A percentile compares a stretch with the other conserved stretches of the same genome.
These are phyloP conservation scores for Sphagnum magellanicum DNA, from an alignment of 228 moss, liverwort and hornwort genomes.

Conservation along the genomic window DNA sequence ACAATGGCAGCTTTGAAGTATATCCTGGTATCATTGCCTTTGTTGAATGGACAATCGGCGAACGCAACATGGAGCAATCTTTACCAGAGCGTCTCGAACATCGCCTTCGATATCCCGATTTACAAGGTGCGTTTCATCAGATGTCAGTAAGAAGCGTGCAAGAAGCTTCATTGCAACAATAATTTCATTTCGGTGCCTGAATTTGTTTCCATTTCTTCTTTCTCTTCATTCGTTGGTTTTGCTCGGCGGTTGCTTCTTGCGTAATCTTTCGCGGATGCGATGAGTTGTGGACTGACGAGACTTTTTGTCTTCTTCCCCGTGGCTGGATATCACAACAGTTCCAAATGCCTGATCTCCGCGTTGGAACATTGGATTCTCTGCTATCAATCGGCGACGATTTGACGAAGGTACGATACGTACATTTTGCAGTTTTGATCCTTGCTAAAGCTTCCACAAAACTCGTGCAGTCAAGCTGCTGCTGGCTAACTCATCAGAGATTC, in stretches of 20 bases:
- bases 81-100: conserved; percentile 52
- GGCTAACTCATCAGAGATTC: not conserved
- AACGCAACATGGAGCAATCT: conserved; percentile 62
- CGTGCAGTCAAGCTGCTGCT: not conserved
- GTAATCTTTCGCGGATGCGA: not conserved
- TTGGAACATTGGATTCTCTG: conserved; percentile 89
- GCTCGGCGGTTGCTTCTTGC: not conserved
- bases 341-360: conserved; percentile 82
- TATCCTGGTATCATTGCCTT: conserved; percentile 73
- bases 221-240: not conserved
- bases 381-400: conserved; percentile 91
- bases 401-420: conserved; percentile 42
- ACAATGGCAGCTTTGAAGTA: conserved; percentile 69
- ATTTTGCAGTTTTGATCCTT: too few species aligned
- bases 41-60: conserved; percentile 51
- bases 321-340: conserved; percentile 32
- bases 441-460: not conserved
- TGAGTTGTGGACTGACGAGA: not conserved
- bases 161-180: too few species aligned
- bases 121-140: conserved; percentile 47
- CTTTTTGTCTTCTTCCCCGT: not conserved
- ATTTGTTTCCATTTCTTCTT: not conserved
- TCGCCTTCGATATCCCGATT: conserved; percentile 78
- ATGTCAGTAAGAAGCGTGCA: too few species aligned
- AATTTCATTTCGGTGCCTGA: too few species aligned